Base-by-base conservation (phyloP, 352 stramenopile species). In the Pythium brassicae region DNA sequence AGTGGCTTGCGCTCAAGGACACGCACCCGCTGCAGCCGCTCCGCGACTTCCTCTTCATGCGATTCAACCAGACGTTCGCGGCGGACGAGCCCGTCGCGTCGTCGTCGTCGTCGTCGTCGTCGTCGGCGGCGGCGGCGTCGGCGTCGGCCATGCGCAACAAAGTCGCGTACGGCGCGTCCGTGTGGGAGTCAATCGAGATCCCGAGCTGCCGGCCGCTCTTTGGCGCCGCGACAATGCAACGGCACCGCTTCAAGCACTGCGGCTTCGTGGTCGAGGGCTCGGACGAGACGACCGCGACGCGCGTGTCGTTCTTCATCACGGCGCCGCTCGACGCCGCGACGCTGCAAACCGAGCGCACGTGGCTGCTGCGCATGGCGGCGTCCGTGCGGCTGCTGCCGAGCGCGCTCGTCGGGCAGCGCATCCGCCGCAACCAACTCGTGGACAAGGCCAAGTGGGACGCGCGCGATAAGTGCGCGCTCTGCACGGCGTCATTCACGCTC, bases 21-120 rank as follows among this genome's bases (percentile, higher is more conserved):
- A 44, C 74, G 45, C 74, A 68, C 25, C 63, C 71, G 20, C 66
- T 80, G 55, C 51, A 80, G 2, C 83, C 81, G 22, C 55, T 81
- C n/a, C 71, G 82, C 45, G 84, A 94, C 50, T 90, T 88, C 44
- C 69, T 92, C 53, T 92, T 89, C 57, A 81, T 92, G 77, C 77
- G 81, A 19, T 92, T 86, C 62, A 82, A 86, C 58, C 75, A 87
- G 60, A 70, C 37, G 44, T 87, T 81, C 61, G 53, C 62, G 59
- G 65, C 55, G 23, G 68, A 78, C 5, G 73, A 76, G 48, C 66
- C 66, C 56, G 53, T 49, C 43, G 60, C 46, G 55, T 65, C 58
- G n/a, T 37, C 32, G 32, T 37, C 32, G 5, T 37, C 32, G 5
- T 37, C 32, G 5, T 37, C 32, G 32, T 37, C 32, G 32, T 37